A percentile compares a stretch with the other conserved stretches of the same genome.
Conservation (phyloP, 2,329 filamentous ascomycete genomes). For the Clonostachys solani region DNA sequence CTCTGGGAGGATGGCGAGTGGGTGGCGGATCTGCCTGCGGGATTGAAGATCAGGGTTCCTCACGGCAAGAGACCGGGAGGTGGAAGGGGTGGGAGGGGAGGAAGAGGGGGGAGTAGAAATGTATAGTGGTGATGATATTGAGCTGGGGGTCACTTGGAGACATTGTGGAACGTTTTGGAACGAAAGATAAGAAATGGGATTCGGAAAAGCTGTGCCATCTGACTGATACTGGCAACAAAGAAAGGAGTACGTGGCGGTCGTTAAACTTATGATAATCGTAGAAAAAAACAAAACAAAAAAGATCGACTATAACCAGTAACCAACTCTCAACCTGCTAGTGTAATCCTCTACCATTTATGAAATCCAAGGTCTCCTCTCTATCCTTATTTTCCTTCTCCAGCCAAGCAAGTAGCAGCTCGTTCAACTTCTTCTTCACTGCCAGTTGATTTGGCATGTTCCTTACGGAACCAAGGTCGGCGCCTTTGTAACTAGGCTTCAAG, state of each 20-base stretch:
- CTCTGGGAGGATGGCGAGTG: slow-evolving; percentile 69
- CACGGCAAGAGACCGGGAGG: slow-evolving; percentile 41
- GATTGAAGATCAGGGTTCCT: slow-evolving; percentile 43
- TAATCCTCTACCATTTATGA: no score
- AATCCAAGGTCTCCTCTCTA: slow-evolving; percentile 3
- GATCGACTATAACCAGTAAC: no score
- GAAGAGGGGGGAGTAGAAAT: slow-evolving; percentile 20
- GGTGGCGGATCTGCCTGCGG: slow-evolving; percentile 61
- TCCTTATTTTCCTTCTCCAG: slow-evolving; percentile 18
- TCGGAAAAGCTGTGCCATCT: no score
- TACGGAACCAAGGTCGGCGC: slow-evolving; percentile 24
- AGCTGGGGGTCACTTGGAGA: no score
- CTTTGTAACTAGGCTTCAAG: slow-evolving; percentile 19
- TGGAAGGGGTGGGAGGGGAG: slow-evolving; percentile 31
- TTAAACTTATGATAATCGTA: no score
- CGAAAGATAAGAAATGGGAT: no score
- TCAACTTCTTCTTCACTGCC: slow-evolving; percentile 29
- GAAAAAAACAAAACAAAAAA: no score
- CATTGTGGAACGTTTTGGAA: no score
- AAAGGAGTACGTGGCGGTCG: no score
- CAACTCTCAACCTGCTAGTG: no score
- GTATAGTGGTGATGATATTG: slow-evolving; percentile 1
- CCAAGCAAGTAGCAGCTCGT: slow-evolving; percentile 29
- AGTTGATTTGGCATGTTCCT: slow-evolving; percentile 23
- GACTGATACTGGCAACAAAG: background rate